Base-by-base conservation (phyloP, 768 basidiomycete species). In the Phanerodontia chrysosporium region DNA sequence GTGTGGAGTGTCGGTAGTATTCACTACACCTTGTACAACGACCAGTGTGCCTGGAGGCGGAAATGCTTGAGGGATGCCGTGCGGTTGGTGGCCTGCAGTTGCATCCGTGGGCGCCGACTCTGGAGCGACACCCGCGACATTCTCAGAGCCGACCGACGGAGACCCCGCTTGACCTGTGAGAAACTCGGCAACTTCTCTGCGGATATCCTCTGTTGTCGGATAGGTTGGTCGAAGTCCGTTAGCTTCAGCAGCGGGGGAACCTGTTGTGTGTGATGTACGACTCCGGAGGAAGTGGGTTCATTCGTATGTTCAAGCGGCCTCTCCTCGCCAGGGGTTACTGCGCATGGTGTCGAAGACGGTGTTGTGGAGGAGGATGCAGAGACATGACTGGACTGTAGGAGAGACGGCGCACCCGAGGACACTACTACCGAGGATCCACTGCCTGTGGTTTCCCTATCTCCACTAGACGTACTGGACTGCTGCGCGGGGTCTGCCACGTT, bases 1-100 rank as follows among this genome's bases (percentile, higher is more conserved):
- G 22, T 70, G 75, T 1, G 84, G 78, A 27, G 81, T 79, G 70
- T 90, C 88, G 3, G 86, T 85, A 0, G 89, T 90, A 62, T 90
- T 88, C 0, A 90, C 89, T 42, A 90, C 88, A 51, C 89, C 89
- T 71, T 92, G 89, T 0, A 92, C 89, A 35, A 92, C 87, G 25
- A 92, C 89, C 2, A 92, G 78, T 2, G 89, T 90, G 14, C 89
- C 88, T 0, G 88, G 84, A 0, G 87, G 84, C 35, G 87, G 87
- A 67, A 89, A 89, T 36, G 65, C 66, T 24, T 64, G 66, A 14
- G 67, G 61, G 12, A 35, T 12, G 24, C 55, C 22, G 3, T 55
- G 45, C 7, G 49, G 60, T 24, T 42, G 57, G 16, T 55, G 27
- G 24, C 55, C 32, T 13, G 25, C 52, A 22, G 9, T 12, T 6